Evolutionary conservation across 345 rosid genomes (phyloP), one percentile per base, ranked within the genome.

Genomic region (Rhodamnia rubescens): DNA sequence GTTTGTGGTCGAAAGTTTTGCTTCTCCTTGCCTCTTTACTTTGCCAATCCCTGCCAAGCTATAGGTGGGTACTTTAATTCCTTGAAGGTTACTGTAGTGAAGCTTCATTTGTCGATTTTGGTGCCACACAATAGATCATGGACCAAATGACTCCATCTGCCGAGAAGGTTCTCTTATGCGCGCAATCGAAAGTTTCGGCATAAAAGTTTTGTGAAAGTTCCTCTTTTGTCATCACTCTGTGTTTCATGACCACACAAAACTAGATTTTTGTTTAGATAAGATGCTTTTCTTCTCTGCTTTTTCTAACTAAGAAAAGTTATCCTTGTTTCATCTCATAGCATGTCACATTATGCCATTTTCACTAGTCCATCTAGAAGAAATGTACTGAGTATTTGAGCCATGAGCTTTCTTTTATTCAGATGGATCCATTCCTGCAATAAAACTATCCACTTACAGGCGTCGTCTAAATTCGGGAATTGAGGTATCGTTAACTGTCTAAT

Each of bases 361-460:
- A 20, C 14, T 5, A 1, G 47, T 5, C 36, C 47, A 69, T 36
- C 80, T 36, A 9, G 47, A 69, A 36, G 78, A 18, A 44, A 69
- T 36, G 80, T 69, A 8, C 13, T 18, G 26, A 69, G 47, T 36
- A 4, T 36, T 36, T 69, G 47, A 36, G 13, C 26, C 0, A 36
- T 20, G 80, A 42, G 36, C 80, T 69, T 69, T 69, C 47, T 69
- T 69, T 83, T 54, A 58, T 42, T 83, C 89, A 97, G 99, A 96
- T 92, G 99, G 99, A 81, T 90, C 99, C 11, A 93, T 97, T 88
- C 99, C 99, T 83, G 98, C 94, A 56, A 94, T 97, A 85, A 97
- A 96, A 88, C 89, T 93, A 84, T 90, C 97, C 54, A 92, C 99
- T 78, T 97, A 97, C 49, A 91, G 91, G 88, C 92, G 93, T 74